Base-by-base conservation (phyloP, 1,139 yeast genomes). In the Lipomyces yarrowii region DNA sequence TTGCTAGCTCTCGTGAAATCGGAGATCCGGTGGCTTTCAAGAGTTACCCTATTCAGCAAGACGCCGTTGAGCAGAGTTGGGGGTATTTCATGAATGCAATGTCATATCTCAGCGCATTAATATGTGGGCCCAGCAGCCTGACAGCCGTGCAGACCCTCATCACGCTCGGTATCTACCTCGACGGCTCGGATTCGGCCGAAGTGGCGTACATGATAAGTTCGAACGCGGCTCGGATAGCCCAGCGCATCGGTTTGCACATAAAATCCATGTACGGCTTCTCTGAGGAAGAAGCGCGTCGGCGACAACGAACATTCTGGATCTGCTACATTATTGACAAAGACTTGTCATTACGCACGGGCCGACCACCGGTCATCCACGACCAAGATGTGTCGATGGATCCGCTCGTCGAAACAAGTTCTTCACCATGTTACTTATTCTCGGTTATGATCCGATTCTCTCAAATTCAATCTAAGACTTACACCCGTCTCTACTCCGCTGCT, bases 191-290 rank as follows among this genome's bases (percentile, higher is more conserved):
- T 51, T 76, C 80, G 4, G 80, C 82, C 51, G 83, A 81, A n/a
- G 55, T 59, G 42, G 52, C 69, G 33, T 70, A 64, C 71, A 77
- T 82, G 48, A 72, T 87, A 11, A 74, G 82, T 0, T 77, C 87
- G 0, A 81, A 84, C 8, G 88, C 88, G 0, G 81, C 86, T 1
- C 78, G 91, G 64, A 83, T 81, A 70, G 90, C 91, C 0, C 87
- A 84, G 70, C 88, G 86, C 60, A 76, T 88, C 65, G 96, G 96
- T 0, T 77, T 90, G 32, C 90, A 89, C 73, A 77, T 91, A 46
- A 77, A 77, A 18, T 91, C 88, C 69, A 76, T 82, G 61, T 71
- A 72, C 7, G 80, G 81, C 0, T 71, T 85, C 32, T 65, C 81
- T 0, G 70, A 71, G 0, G 77, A 74, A 2, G 88, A 85, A 57